Percentiles rank a stretch among this genome's conserved stretches.
These are phyloP conservation scores for Carallia pectinifolia DNA, from an alignment of 345 rosid species.

Conservation along the genomic window DNA sequence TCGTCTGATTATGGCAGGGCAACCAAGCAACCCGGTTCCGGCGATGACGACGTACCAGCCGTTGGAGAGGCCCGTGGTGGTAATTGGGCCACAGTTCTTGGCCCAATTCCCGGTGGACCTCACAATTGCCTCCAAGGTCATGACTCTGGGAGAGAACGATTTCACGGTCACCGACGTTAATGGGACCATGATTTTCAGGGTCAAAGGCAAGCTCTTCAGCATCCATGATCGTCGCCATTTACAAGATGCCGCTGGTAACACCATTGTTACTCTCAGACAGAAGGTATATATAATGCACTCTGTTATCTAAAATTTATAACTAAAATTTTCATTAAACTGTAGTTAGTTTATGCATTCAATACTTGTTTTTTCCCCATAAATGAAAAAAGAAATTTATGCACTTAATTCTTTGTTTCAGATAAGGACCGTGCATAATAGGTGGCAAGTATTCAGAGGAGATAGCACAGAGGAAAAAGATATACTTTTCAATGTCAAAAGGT, in stretches of 20 bases:
- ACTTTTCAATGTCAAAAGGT: constrained; percentile 46
- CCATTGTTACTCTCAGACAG: constrained; percentile 14
- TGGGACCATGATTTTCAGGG: constrained; percentile 26
- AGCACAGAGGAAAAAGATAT: constrained; percentile 46
- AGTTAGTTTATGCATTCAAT: too few relatives aligned
- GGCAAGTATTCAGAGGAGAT: constrained; percentile 59
- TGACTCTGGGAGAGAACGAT: constrained; percentile 17
- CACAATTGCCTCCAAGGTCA: constrained; percentile 17
- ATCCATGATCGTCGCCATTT: constrained; percentile 17
- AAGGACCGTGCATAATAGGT: constrained; percentile 36
- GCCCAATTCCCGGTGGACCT: constrained; percentile 26
- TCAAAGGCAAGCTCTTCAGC: constrained; percentile 21
- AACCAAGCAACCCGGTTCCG: constrained; percentile 5
- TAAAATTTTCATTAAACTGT: too few relatives aligned
- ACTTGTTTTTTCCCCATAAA: too few relatives aligned
- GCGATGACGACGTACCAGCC: not conserved
- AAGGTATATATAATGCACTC: not conserved
- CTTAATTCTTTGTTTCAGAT: not conserved
- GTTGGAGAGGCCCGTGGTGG: not conserved
- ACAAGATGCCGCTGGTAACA: constrained; percentile 19
- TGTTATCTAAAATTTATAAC: not conserved
- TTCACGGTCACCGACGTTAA: constrained; percentile 23
- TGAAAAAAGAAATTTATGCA: too few relatives aligned
- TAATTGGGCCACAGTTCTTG: constrained; percentile 24
- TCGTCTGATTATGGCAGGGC: not conserved